These are phyloP conservation scores for Spergularia azorica DNA, from an alignment of 179 eudicot genomes.

Conservation along the genomic window DNA sequence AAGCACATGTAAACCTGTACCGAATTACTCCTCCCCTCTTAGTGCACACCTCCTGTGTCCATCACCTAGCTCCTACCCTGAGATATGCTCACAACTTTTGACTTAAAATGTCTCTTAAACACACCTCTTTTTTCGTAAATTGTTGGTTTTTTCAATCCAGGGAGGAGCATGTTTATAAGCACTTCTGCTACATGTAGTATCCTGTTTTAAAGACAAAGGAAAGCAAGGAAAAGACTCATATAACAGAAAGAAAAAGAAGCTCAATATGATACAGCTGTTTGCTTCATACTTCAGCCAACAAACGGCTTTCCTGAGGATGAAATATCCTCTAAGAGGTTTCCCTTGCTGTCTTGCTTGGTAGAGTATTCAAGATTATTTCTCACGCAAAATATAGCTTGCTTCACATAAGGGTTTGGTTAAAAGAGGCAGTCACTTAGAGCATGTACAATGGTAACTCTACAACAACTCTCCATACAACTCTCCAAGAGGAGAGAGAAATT, in stretches of 20 bases:
- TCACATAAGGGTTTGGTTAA: not conserved
- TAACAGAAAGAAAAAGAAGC: not conserved
- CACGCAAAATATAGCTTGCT: not conserved
- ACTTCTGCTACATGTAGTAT: not conserved
- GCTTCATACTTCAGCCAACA: not conserved
- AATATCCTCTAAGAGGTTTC: not conserved
- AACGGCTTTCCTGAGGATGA: not conserved
- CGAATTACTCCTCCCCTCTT: too few species aligned
- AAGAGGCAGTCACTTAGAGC: not conserved
- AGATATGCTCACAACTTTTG: not conserved
- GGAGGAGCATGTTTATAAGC: not conserved
- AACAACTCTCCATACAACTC: too few species aligned
- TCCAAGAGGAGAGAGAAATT: too few species aligned
- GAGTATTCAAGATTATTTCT: not conserved
- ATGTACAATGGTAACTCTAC: too few species aligned
- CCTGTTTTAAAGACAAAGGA: not conserved
- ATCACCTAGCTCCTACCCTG: not conserved
- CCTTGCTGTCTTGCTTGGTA: not conserved
- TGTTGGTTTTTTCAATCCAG: too few species aligned
- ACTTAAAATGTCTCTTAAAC: not conserved
- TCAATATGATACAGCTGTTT: not conserved
- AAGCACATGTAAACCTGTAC: too few species aligned
- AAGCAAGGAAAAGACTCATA: not conserved
- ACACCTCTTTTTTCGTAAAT: too few species aligned
- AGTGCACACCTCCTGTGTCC: not conserved